phyloP scores from a whole-genome alignment of 352 stramenopile genomes.

The Blastocystis sp. region DNA sequence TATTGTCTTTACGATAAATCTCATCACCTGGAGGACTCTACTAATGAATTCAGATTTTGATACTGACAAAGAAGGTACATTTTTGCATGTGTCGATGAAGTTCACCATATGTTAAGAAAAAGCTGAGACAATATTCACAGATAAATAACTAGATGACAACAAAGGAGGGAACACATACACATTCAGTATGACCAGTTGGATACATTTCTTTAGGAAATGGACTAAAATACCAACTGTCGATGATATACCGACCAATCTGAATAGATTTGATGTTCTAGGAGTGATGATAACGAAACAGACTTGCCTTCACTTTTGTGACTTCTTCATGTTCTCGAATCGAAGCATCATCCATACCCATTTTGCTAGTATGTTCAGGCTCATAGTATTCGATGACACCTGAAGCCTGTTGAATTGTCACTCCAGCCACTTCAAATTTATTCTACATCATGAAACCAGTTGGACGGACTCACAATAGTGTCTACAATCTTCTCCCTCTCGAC shows the following conservation, averaged over 20 bases:
- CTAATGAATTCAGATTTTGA: conserved; percentile 66
- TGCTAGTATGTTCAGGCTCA: conserved; percentile 86
- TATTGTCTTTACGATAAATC: conserved; percentile 67
- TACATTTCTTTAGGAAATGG: conserved; percentile 90
- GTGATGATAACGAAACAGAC: background rate
- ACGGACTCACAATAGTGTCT: conserved; percentile 24
- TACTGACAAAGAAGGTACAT: conserved; percentile 63
- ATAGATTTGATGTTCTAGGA: conserved; percentile 87
- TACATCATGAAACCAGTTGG: background rate
- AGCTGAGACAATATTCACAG: conserved; percentile 65
- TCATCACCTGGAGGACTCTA: conserved; percentile 77
- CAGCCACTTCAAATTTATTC: conserved; percentile 61
- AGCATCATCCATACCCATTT: conserved; percentile 92
- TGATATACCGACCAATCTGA: conserved; percentile 76
- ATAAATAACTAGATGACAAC: conserved; percentile 65
- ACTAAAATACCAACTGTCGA: conserved; percentile 87
- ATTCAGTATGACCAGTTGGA: conserved; percentile 75
- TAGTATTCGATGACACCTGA: conserved; percentile 66
- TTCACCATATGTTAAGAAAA: conserved; percentile 52
- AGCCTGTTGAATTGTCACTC: conserved; percentile 53
- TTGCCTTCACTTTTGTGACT: conserved; percentile 86
- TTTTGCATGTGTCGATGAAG: conserved; percentile 63
- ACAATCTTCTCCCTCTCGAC: conserved; percentile 68
- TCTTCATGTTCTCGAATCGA: conserved; percentile 93
- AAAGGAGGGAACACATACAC: conserved; percentile 66